Conservation (phyloP, 1,284 basidiomycete genomes). For the Gomphus sp. region DNA sequence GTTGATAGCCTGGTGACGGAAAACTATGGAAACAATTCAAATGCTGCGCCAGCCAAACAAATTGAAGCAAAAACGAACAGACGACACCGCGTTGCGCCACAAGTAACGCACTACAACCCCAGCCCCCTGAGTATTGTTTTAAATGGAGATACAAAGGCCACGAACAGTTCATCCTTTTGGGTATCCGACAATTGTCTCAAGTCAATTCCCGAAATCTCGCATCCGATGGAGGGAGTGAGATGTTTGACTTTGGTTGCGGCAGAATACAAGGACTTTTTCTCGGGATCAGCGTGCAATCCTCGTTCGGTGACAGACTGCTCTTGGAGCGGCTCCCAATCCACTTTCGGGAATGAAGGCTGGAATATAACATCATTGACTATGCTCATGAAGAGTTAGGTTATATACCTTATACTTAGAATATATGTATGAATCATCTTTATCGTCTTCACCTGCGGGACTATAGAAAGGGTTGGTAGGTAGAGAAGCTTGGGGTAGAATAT, state of each 20-base stretch:
- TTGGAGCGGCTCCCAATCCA: constrained; percentile 55
- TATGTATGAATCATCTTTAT: constrained; percentile 42
- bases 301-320: constrained; percentile 55
- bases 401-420: constrained; percentile 54
- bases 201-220: constrained; percentile 55
- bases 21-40: constrained; percentile 14
- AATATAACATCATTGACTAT: constrained; percentile 1
- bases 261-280: constrained; percentile 45
- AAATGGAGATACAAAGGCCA: constrained; percentile 25
- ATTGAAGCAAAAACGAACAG: constrained; percentile 6
- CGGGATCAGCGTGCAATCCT: constrained; percentile 48
- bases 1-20: constrained; percentile 32
- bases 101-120: constrained; percentile 40
- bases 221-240: constrained; percentile 56
- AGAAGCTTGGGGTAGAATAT: neutral
- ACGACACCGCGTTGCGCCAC: constrained; percentile 51
- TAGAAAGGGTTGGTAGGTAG: constrained; percentile 57
- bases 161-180: constrained; percentile 68
- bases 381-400: constrained; percentile 1
- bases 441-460: constrained; percentile 44
- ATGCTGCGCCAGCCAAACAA: neutral
- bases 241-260: constrained; percentile 52
- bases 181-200: constrained; percentile 44
- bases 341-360: constrained; percentile 56
- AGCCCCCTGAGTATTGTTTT: constrained; percentile 1